These are phyloP conservation scores for Castanea mollissima DNA, from an alignment of 306 rosid species.

Conservation along the genomic window DNA sequence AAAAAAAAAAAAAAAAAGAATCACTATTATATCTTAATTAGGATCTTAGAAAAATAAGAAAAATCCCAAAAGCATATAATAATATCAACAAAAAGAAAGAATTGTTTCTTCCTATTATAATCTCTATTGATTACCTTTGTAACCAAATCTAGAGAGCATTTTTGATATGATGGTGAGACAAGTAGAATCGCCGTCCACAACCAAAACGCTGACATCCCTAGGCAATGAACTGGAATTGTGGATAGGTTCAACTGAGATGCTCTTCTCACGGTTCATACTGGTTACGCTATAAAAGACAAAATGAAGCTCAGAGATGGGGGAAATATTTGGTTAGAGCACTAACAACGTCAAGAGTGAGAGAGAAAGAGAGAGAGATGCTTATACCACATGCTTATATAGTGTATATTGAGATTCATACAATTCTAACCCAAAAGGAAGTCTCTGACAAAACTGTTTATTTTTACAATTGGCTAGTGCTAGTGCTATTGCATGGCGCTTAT, in stretches of 20 bases:
- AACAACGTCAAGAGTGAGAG: not conserved
- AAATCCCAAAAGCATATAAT: slow-evolving; percentile 5
- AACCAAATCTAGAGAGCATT: slow-evolving; percentile 35
- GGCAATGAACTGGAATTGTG: not conserved
- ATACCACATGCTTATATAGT: not conserved
- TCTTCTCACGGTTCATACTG: slow-evolving; percentile 5
- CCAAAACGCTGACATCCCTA: slow-evolving; percentile 31
- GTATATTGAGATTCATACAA: not conserved
- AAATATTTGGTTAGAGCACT: slow-evolving; percentile 3
- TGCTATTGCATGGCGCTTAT: too few relatives aligned
- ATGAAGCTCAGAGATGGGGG: not conserved
- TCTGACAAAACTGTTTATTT: too few relatives aligned
- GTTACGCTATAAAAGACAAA: not conserved
- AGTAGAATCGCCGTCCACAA: slow-evolving; percentile 36
- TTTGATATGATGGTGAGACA: slow-evolving; percentile 25
- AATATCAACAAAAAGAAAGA: not conserved
- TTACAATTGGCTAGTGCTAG: too few relatives aligned
- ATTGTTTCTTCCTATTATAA: slow-evolving; percentile 3
- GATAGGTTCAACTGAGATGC: not conserved
- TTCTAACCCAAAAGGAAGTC: too few relatives aligned
- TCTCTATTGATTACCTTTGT: slow-evolving; percentile 42
- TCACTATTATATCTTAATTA: too few relatives aligned
- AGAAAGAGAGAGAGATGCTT: not conserved
- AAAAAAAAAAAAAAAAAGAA: too few relatives aligned
- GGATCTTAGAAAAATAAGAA: not conserved